Percentiles rank a stretch among this genome's conserved stretches.
phyloP scores from a whole-genome alignment of 371 early-diverging fungal species.

The Amoeboaphelidium occidentale region DNA sequence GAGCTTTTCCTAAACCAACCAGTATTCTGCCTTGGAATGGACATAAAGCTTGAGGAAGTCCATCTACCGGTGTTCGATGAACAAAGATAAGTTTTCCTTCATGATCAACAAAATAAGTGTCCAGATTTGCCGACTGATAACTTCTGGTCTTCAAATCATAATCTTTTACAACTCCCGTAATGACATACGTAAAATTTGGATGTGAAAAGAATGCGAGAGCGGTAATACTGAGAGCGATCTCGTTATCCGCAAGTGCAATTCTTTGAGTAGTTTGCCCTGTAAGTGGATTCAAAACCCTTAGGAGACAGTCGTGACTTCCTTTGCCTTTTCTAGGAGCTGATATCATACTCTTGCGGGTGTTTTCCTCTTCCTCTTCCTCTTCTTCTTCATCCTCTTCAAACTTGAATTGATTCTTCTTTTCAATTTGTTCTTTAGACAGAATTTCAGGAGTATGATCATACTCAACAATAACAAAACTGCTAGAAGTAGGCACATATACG shows the following conservation, averaged over 20 bases:
- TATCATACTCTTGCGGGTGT: slow-evolving; percentile 35
- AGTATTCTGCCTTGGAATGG: slow-evolving; percentile 69
- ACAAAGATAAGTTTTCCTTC: neutral
- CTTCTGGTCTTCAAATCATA: slow-evolving; percentile 40
- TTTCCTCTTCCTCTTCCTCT: slow-evolving; percentile 5
- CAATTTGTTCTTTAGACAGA: slow-evolving; percentile 26
- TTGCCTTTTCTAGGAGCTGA: slow-evolving; percentile 37
- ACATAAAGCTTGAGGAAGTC: slow-evolving; percentile 51
- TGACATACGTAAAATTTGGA: slow-evolving; percentile 31
- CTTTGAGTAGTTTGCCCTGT: slow-evolving; percentile 38
- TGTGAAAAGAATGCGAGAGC: slow-evolving; percentile 33
- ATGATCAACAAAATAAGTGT: neutral
- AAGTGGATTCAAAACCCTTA: slow-evolving; percentile 49
- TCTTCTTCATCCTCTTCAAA: slow-evolving; percentile 12
- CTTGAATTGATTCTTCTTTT: slow-evolving; percentile 6
- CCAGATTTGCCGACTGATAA: too few relatives aligned
- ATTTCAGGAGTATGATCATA: slow-evolving; percentile 54
- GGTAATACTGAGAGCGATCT: slow-evolving; percentile 62
- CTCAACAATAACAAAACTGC: slow-evolving; percentile 66
- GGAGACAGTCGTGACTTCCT: slow-evolving; percentile 72
- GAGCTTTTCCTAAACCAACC: slow-evolving; percentile 59
- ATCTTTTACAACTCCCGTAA: slow-evolving; percentile 63
- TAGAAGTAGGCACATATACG: slow-evolving; percentile 34
- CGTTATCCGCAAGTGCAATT: slow-evolving; percentile 56
- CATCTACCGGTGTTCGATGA: slow-evolving; percentile 42